A percentile compares a stretch with the other conserved stretches of the same genome.
These are phyloP conservation scores for Polytrichum commune DNA, from an alignment of 225 moss, liverwort and hornwort genomes.

Conservation along the genomic window DNA sequence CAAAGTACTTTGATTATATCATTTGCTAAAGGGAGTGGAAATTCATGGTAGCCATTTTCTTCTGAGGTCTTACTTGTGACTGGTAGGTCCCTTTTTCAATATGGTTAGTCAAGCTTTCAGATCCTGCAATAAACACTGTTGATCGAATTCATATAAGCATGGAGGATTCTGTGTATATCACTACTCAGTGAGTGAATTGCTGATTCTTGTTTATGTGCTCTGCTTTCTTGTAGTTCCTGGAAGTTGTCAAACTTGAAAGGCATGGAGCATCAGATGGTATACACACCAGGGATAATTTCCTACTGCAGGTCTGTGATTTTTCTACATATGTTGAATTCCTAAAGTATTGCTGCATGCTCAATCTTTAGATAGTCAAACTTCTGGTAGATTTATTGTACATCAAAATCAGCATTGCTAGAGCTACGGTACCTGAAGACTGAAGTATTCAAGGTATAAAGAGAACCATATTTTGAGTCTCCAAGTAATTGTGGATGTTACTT, in stretches of 20 bases:
- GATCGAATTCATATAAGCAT: constrained; percentile 7
- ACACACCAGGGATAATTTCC: constrained; percentile 69
- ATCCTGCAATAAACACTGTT: not conserved
- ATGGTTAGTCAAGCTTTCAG: constrained; percentile 10
- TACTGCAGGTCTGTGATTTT: constrained; percentile 65
- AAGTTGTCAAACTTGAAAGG: constrained; percentile 92
- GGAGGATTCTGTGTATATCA: not conserved
- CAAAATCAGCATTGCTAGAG: too few species aligned
- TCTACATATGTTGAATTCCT: too few species aligned
- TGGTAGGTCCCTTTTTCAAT: not conserved
- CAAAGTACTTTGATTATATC: too few species aligned
- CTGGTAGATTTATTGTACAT: too few species aligned
- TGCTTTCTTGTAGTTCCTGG: constrained; percentile 63
- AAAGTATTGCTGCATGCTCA: too few species aligned
- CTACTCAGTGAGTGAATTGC: not conserved
- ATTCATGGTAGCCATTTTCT: not conserved
- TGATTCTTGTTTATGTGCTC: not conserved
- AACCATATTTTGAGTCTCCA: not conserved
- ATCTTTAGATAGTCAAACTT: too few species aligned
- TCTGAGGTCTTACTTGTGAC: not conserved
- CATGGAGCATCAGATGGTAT: constrained; percentile 70
- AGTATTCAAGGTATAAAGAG: too few species aligned
- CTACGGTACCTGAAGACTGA: too few species aligned
- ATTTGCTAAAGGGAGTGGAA: not conserved
- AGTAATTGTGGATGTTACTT: not conserved